A percentile compares a stretch with the other conserved stretches of the same genome.
Evolutionary conservation across 23 red algal species (phyloP).

Genomic region (Gracilaria caudata): DNA sequence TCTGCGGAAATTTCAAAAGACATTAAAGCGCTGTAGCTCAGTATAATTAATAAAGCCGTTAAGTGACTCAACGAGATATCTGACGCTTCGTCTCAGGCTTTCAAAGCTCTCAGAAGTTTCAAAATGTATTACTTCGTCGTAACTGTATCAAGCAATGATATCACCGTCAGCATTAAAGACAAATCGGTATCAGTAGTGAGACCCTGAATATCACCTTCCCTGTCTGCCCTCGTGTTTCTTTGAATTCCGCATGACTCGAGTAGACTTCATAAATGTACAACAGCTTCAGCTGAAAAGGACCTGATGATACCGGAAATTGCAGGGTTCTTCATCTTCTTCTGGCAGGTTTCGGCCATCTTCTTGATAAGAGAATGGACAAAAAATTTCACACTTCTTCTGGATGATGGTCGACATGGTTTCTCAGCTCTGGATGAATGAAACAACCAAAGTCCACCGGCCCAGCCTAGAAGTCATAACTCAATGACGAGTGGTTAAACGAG

Average conservation of each 20-base stretch:
- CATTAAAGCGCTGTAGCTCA: constrained; percentile 24
- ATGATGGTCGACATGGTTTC: not conserved
- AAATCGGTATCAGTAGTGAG: constrained; percentile 29
- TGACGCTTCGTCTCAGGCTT: not conserved
- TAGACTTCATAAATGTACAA: constrained; percentile 2
- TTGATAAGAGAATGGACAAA: constrained; percentile 12
- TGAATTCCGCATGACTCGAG: not conserved
- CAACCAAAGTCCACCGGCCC: constrained; percentile 66
- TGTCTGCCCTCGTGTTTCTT: not conserved
- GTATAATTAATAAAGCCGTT: constrained; percentile 16
- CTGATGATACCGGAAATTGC: constrained; percentile 34
- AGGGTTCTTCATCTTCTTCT: constrained; percentile 58
- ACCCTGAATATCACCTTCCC: constrained; percentile 10
- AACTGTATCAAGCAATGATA: not conserved
- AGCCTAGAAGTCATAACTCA: constrained; percentile 48
- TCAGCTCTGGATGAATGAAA: constrained; percentile 40
- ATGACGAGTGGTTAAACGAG: constrained; percentile 21
- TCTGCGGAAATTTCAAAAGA: constrained; percentile 12
- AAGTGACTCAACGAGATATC: constrained; percentile 15
- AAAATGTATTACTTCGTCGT: not conserved
- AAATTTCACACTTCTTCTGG: not conserved
- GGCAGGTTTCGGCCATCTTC: constrained; percentile 30
- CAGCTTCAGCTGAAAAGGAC: constrained; percentile 1
- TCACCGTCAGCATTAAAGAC: not conserved
- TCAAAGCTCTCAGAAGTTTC: not conserved